These are phyloP conservation scores for Saccharomycopsis sp. DNA, from an alignment of 805 yeast species.

Conservation along the genomic window DNA sequence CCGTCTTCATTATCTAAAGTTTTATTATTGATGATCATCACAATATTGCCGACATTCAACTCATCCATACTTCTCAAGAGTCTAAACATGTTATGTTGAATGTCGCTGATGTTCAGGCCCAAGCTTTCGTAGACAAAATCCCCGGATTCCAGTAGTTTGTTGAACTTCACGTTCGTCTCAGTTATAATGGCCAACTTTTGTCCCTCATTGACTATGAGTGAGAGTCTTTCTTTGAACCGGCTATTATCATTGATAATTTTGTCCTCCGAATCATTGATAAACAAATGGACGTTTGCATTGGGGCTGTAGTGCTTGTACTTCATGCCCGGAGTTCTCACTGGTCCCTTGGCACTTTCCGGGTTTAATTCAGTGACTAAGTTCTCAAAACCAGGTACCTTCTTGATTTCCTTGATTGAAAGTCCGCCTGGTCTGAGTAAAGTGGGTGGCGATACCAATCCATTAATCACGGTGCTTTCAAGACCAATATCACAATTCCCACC, in stretches of 20 bases:
- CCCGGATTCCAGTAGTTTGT: background rate
- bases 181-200: slow-evolving; percentile 13
- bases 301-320: slow-evolving; percentile 96
- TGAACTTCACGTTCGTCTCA: slow-evolving; percentile 1
- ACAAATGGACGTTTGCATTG: slow-evolving; percentile 68
- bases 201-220: background rate
- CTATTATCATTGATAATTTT: background rate
- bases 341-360: slow-evolving; percentile 40
- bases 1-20: slow-evolving; percentile 75
- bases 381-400: slow-evolving; percentile 49
- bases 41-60: slow-evolving; percentile 55
- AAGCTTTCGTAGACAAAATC: slow-evolving; percentile 24
- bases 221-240: background rate
- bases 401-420: slow-evolving; percentile 70
- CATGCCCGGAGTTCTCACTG: slow-evolving; percentile 95
- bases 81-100: slow-evolving; percentile 71
- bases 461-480: slow-evolving; percentile 89
- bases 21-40: slow-evolving; percentile 48
- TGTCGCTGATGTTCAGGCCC: slow-evolving; percentile 46
- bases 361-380: slow-evolving; percentile 14
- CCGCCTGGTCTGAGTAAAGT: slow-evolving; percentile 93
- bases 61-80: slow-evolving; percentile 72
- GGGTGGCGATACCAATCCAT: slow-evolving; percentile 82
- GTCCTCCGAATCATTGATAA: slow-evolving; percentile 27
- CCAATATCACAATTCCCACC: slow-evolving; percentile 90